Conservation (phyloP, 495 filamentous ascomycete genomes). For the Penicillium robsamsonii region DNA sequence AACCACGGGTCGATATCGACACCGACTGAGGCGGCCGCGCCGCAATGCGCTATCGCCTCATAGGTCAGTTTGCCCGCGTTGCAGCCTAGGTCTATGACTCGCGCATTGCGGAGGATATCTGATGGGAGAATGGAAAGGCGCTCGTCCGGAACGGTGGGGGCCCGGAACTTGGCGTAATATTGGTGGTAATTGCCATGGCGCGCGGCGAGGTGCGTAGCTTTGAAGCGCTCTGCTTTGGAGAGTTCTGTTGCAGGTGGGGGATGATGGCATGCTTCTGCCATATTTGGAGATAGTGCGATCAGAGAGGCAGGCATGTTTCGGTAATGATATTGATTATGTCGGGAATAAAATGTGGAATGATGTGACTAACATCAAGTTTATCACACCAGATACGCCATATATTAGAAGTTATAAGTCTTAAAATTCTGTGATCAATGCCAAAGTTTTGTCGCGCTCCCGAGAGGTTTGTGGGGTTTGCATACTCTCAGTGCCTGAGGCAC, state of each 20-base stretch:
- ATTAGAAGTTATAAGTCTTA: conserved; percentile 16
- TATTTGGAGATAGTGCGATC: conserved; percentile 18
- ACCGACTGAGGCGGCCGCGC: conserved; percentile 26
- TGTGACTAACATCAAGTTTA: conserved; percentile 12
- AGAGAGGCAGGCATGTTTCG: conserved; percentile 12
- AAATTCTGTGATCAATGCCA: conserved; percentile 15
- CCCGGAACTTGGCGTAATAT: conserved; percentile 33
- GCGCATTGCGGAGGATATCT: conserved; percentile 28
- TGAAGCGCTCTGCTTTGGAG: conserved; percentile 32
- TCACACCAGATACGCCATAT: conserved; percentile 15
- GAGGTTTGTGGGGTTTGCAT: conserved; percentile 26
- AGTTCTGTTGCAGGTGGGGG: conserved; percentile 20
- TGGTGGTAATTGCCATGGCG: conserved; percentile 34
- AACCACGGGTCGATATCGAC: conserved; percentile 35
- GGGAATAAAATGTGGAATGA: conserved; percentile 12
- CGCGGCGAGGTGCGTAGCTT: conserved; percentile 31
- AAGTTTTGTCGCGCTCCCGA: conserved; percentile 11
- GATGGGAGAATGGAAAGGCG: conserved; percentile 31
- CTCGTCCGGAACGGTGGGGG: conserved; percentile 28
- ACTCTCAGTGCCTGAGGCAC: conserved; percentile 18
- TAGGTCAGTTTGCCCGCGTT: conserved; percentile 31
- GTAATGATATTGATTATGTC: conserved; percentile 18
- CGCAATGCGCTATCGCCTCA: conserved; percentile 28
- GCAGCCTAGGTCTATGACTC: conserved; percentile 31
- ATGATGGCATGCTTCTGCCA: conserved; percentile 25